phyloP scores from a whole-genome alignment of 129 eudicot species.

The Centaurea solstitialis region DNA sequence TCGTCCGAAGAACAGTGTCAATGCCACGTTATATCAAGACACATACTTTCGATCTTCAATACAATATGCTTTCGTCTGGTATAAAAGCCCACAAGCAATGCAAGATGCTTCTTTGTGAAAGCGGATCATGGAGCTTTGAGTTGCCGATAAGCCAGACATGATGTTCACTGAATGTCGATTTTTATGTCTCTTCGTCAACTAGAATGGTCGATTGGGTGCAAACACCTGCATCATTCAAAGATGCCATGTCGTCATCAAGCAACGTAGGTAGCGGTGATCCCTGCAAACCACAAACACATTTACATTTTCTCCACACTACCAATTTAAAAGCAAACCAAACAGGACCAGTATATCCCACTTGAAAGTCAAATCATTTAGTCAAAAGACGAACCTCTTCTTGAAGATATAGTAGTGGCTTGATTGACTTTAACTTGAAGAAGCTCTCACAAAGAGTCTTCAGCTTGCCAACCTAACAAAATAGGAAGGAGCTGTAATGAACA shows the following conservation, averaged over 20 bases:
- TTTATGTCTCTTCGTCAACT: conserved; percentile 64
- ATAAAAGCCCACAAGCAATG: conserved; percentile 1
- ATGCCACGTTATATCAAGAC: neutral
- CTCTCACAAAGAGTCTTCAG: conserved; percentile 85
- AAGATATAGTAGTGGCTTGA: conserved; percentile 67
- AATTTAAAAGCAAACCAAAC: neutral
- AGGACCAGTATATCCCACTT: neutral
- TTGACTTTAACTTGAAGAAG: conserved; percentile 81
- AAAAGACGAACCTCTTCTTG: conserved; percentile 74
- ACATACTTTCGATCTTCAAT: neutral
- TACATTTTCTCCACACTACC: neutral
- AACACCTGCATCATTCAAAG: conserved; percentile 73
- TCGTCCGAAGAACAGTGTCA: neutral
- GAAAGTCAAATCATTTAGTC: neutral
- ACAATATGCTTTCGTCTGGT: neutral
- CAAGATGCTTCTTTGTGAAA: neutral
- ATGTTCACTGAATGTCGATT: neutral
- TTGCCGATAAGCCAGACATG: neutral
- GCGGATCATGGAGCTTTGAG: neutral
- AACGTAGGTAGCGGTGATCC: conserved; percentile 64
- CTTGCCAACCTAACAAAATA: conserved; percentile 70
- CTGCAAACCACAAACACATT: conserved; percentile 38
- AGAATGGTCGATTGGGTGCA: conserved; percentile 76
- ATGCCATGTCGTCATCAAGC: conserved; percentile 87
- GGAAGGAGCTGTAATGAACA: neutral